Evolutionary conservation across 192 early-diverging fungal species (phyloP).

Genomic region (Coemansia sp.): DNA sequence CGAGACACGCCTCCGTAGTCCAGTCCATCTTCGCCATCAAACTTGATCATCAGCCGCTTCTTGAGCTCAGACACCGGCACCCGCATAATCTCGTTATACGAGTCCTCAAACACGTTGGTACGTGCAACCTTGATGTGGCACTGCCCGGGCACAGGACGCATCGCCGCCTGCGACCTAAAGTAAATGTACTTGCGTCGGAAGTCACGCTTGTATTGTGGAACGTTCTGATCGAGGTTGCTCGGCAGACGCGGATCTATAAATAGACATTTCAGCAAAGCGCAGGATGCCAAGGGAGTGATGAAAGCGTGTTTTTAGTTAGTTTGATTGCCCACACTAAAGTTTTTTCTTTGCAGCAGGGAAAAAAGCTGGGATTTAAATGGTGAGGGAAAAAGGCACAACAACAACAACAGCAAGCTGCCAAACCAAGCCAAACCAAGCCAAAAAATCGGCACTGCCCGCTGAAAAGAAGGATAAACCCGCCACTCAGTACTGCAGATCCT

Average conservation of each 20-base stretch:
- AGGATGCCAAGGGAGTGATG: neutral
- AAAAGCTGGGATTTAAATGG: too few relatives aligned
- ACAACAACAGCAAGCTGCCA: neutral
- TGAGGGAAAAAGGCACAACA: neutral
- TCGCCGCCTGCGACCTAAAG: slow-evolving; percentile 88
- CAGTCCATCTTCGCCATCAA: slow-evolving; percentile 96
- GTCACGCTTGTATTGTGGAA: slow-evolving; percentile 99
- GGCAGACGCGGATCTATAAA: slow-evolving; percentile 69
- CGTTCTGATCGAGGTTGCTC: slow-evolving; percentile 80
- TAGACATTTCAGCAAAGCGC: neutral
- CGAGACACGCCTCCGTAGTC: slow-evolving; percentile 97
- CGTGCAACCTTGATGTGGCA: slow-evolving; percentile 92
- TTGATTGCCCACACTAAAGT: too few relatives aligned
- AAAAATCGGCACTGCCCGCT: neutral
- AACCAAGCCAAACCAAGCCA: neutral
- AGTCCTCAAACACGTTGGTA: slow-evolving; percentile 90
- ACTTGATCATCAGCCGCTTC: slow-evolving; percentile 98
- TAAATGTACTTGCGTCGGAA: slow-evolving; percentile 97
- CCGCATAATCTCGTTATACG: slow-evolving; percentile 95
- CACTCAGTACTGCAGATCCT: too few relatives aligned
- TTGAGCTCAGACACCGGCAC: slow-evolving; percentile 86
- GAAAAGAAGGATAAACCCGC: neutral
- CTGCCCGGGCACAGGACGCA: slow-evolving; percentile 85
- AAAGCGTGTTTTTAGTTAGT: too few relatives aligned
- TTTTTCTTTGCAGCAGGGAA: too few relatives aligned